A percentile compares a stretch with the other conserved stretches of the same genome.
phyloP scores from a whole-genome alignment of 345 rosid species.

The Dovyalis caffra region DNA sequence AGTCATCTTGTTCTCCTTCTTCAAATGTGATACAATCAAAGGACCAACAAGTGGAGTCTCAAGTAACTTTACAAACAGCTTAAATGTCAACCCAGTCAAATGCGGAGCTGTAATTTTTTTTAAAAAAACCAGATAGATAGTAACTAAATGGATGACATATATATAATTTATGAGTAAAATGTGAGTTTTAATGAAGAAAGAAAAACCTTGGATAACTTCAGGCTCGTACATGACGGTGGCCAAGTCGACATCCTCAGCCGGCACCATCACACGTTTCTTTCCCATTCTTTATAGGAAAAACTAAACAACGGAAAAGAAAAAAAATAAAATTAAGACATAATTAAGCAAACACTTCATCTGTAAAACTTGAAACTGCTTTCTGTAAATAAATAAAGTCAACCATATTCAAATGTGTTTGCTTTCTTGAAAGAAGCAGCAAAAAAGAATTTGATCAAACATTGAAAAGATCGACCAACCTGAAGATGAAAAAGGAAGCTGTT shows the following conservation, averaged over 20 bases:
- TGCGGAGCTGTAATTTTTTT: slow-evolving; percentile 56
- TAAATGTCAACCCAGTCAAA: slow-evolving; percentile 60
- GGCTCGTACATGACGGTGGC: slow-evolving; percentile 50
- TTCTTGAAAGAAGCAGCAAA: no score
- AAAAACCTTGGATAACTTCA: slow-evolving; percentile 51
- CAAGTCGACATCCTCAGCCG: slow-evolving; percentile 53
- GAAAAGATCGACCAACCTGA: no score
- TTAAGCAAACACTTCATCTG: not conserved
- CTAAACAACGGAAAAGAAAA: no score
- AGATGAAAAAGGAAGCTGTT: no score
- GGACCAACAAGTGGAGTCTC: slow-evolving; percentile 71
- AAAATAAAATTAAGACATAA: no score
- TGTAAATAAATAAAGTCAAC: no score
- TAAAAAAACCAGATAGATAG: not conserved
- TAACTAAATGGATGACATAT: no score
- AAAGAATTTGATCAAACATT: no score
- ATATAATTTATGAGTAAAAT: not conserved
- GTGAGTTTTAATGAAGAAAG: no score
- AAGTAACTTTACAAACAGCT: slow-evolving; percentile 51
- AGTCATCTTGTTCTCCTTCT: slow-evolving; percentile 57
- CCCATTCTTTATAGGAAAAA: slow-evolving; percentile 37
- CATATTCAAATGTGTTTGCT: no score
- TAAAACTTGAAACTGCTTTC: no score
- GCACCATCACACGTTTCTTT: slow-evolving; percentile 53
- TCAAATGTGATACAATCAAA: slow-evolving; percentile 43